Evolutionary conservation across 345 rosid species (phyloP).

Genomic region (Microcos paniculata): DNA sequence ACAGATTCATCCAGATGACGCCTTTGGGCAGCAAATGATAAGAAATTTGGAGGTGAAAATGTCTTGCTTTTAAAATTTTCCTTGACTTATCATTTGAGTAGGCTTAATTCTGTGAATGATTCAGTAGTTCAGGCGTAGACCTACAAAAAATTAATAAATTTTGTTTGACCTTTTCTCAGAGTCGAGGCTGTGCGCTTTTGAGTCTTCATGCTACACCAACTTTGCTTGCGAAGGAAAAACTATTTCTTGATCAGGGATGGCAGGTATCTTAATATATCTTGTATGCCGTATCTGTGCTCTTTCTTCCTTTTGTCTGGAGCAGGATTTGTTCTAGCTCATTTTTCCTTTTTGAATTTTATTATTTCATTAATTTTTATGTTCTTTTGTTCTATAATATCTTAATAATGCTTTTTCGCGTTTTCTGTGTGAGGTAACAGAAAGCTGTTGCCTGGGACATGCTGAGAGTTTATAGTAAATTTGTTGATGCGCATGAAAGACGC

Average conservation of each 20-base stretch:
- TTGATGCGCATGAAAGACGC: conserved; percentile 75
- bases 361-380: background rate
- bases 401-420: background rate
- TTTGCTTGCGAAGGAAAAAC: conserved; percentile 72
- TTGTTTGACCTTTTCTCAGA: conserved; percentile 44
- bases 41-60: conserved; percentile 83
- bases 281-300: too few species aligned
- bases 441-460: conserved; percentile 98
- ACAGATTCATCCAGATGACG: conserved; percentile 95
- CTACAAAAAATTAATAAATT: background rate
- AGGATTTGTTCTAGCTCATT: background rate
- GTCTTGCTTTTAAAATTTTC: conserved; percentile 14
- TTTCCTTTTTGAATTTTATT: background rate
- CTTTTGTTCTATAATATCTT: background rate
- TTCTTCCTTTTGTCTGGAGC: conserved; percentile 1
- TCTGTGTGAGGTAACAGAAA: conserved; percentile 42
- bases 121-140: background rate
- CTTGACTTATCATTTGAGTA: background rate
- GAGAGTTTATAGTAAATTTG: conserved; percentile 75
- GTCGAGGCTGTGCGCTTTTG: conserved; percentile 91
- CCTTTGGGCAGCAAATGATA: conserved; percentile 97
- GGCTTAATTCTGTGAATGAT: background rate
- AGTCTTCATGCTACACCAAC: conserved; percentile 89
- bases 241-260: conserved; percentile 92
- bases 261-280: conserved; percentile 74